phyloP scores from a whole-genome alignment of 495 filamentous ascomycete species.

The Penicillium pulvis region DNA sequence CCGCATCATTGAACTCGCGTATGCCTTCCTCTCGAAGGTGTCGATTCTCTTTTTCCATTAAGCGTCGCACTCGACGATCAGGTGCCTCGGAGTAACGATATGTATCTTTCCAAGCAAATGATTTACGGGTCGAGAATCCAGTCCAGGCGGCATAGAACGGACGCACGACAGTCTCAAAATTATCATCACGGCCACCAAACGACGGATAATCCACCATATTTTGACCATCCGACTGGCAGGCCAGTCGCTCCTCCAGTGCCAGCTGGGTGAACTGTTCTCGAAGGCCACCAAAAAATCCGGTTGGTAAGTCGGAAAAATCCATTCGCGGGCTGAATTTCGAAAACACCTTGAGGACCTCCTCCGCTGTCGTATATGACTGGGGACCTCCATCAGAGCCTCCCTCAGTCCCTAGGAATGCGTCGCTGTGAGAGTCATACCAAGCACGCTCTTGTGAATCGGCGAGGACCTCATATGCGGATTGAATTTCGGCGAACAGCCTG shows the following conservation, averaged over 20 bases:
- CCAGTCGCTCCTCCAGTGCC: constrained; percentile 76
- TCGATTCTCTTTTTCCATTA: constrained; percentile 96
- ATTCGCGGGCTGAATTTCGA: constrained; percentile 74
- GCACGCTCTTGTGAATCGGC: constrained; percentile 94
- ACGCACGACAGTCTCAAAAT: constrained; percentile 70
- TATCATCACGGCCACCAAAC: constrained; percentile 72
- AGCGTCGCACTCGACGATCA: constrained; percentile 76
- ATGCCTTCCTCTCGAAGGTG: constrained; percentile 78
- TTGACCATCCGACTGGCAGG: constrained; percentile 65
- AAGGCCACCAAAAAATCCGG: constrained; percentile 81
- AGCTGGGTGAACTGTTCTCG: constrained; percentile 75
- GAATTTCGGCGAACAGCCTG: constrained; percentile 82
- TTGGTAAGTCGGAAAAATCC: constrained; percentile 72
- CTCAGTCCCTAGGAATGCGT: constrained; percentile 72
- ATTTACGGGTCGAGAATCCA: constrained; percentile 79
- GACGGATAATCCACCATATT: constrained; percentile 68
- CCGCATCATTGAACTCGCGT: constrained; percentile 89
- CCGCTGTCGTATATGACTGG: constrained; percentile 71
- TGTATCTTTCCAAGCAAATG: constrained; percentile 85
- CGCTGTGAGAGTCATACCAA: constrained; percentile 96
- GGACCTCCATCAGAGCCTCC: constrained; percentile 39
- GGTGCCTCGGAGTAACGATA: constrained; percentile 83
- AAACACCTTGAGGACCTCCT: constrained; percentile 73
- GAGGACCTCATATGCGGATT: constrained; percentile 91
- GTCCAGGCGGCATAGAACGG: constrained; percentile 83